A percentile compares a stretch with the other conserved stretches of the same genome.
Evolutionary conservation across 108 stramenopile species (phyloP).

Genomic region (Cyclotella choctawhatcheeana): DNA sequence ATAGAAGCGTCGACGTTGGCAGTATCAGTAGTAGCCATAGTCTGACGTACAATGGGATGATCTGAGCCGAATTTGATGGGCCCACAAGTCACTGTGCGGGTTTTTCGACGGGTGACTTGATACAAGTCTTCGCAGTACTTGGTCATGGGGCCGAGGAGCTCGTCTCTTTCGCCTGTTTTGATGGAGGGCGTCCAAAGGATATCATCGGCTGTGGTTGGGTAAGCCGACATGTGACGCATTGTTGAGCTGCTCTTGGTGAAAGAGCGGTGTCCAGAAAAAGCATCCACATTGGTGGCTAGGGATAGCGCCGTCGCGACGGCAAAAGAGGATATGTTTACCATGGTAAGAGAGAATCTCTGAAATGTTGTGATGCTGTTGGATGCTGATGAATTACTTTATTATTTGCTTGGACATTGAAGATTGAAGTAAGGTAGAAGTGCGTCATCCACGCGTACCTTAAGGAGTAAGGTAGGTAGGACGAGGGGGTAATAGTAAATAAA

Average conservation of each 20-base stretch:
- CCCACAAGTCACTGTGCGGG: constrained; percentile 85
- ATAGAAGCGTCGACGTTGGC: constrained; percentile 94
- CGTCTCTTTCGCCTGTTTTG: constrained; percentile 85
- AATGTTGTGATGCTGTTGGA: too few relatives aligned
- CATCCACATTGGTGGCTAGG: constrained; percentile 46
- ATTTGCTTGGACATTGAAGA: too few relatives aligned
- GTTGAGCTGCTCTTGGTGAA: not conserved
- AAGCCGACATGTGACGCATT: constrained; percentile 21
- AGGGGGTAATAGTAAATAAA: too few relatives aligned
- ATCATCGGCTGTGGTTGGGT: constrained; percentile 55
- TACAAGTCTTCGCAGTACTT: constrained; percentile 88
- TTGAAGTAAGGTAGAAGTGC: too few relatives aligned
- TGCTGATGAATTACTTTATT: too few relatives aligned
- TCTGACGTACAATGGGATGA: constrained; percentile 96
- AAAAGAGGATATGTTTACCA: constrained; percentile 34
- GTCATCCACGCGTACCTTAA: too few relatives aligned
- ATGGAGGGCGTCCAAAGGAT: constrained; percentile 88
- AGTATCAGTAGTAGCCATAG: constrained; percentile 97
- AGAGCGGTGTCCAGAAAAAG: constrained; percentile 35
- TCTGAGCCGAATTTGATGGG: constrained; percentile 95
- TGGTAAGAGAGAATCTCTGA: too few relatives aligned
- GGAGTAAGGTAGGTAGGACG: too few relatives aligned
- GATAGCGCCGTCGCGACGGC: constrained; percentile 45
- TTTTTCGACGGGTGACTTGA: constrained; percentile 74
- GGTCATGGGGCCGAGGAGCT: constrained; percentile 68